phyloP scores from a whole-genome alignment of 352 stramenopile genomes.

The Bremia lactucae region DNA sequence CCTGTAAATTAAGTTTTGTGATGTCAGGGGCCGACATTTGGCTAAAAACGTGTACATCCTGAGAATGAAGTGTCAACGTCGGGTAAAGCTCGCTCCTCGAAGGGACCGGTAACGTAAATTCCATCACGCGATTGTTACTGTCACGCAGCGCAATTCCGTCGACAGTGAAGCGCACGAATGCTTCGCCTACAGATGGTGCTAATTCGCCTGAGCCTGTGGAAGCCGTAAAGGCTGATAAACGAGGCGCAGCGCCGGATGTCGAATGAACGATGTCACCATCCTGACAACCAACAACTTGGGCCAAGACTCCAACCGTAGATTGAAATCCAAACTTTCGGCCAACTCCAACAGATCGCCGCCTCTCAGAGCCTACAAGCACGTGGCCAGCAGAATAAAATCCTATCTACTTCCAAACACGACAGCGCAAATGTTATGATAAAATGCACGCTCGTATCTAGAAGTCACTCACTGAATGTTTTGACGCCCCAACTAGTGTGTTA shows the following conservation, averaged over 20 bases:
- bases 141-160: conserved; percentile 56
- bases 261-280: conserved; percentile 6
- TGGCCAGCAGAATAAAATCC: conserved; percentile 76
- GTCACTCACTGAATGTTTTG: conserved; percentile 59
- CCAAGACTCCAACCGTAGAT: conserved; percentile 67
- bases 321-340: conserved; percentile 42
- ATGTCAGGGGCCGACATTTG: conserved; percentile 74
- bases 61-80: conserved; percentile 77
- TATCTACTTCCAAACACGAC: conserved; percentile 30
- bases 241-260: conserved; percentile 1
- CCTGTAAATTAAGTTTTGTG: conserved; percentile 31
- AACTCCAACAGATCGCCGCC: conserved; percentile 45
- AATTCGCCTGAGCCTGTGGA: conserved; percentile 5
- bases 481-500: conserved; percentile 71
- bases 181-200: conserved; percentile 19
- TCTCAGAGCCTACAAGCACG: conserved; percentile 53
- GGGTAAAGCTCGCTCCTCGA: conserved; percentile 62
- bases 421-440: conserved; percentile 3
- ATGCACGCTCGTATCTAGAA: background rate
- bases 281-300: conserved; percentile 39
- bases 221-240: conserved; percentile 6
- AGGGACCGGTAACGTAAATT: conserved; percentile 51
- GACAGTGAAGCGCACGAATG: conserved; percentile 61
- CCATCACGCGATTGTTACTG: conserved; percentile 33
- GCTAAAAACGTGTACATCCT: conserved; percentile 64